Evolutionary conservation across 768 basidiomycete genomes (phyloP), one percentile per base, ranked within the genome.

Genomic region (Termitomyces eurrhizus): DNA sequence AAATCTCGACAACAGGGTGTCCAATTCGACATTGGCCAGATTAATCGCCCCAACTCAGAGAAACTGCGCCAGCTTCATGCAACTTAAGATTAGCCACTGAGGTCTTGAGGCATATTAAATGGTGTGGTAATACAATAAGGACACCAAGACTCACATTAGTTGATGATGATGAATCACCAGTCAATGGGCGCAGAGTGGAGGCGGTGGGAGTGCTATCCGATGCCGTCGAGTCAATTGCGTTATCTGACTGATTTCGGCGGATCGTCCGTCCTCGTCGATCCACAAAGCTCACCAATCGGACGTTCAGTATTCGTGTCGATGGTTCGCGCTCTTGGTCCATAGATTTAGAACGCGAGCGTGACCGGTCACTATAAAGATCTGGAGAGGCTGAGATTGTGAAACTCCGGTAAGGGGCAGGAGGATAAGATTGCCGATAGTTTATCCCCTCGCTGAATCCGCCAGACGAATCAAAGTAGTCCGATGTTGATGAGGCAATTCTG

Each of bases 11-110:
- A 16, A 36, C 39, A n/a, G 32, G 7, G 35, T n/a, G 16, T n/a
- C 50, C 35, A 29, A 14, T 7, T 33, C 24, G 9, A 33, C 14
- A 46, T 2, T 18, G 16, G 21, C 29, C 16, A 16, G 11, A 51
- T 67, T 54, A 72, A 60, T 72, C 70, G 2, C 68, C 69, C 72
- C 72, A 74, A 62, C 68, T 71, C 44, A 72, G 46, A 48, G 69
- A 69, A 36, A 74, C 67, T 26, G 67, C 62, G 9, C 70, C 69
- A 24, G 52, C 63, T 52, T 70, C 70, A 11, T 66, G 63, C 18
- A 74, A 50, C 39, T 68, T 65, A 12, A 70, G 45, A 44, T 65
- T 63, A 58, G 52, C 46, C 5, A 52, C 32, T 18, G 58, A 36
- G 37, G 13, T 29, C 64, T 64, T n/a, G 37, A 52, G 51, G 42